Percentiles rank a stretch among this genome's conserved stretches.
Evolutionary conservation across 352 stramenopile genomes (phyloP).

Genomic region (Plasmopara muralis): DNA sequence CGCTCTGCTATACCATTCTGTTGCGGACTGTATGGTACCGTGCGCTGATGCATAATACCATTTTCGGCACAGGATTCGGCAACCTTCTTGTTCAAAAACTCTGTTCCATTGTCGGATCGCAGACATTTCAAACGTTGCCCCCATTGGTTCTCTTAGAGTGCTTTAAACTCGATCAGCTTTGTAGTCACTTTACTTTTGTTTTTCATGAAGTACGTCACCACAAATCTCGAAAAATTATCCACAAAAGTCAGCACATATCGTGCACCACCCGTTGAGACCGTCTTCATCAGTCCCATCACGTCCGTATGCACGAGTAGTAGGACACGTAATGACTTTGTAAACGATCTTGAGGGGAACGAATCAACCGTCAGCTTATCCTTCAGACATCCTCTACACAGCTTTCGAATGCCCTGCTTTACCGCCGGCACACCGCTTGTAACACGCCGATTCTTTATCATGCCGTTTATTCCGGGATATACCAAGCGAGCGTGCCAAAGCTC

Average conservation of each 20-base stretch:
- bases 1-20: no score
- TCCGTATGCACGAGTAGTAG: neutral
- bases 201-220: neutral
- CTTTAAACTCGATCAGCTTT: neutral
- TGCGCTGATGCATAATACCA: neutral
- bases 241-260: constrained; percentile 1
- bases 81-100: neutral
- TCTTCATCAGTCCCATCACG: neutral
- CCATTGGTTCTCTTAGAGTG: neutral
- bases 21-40: neutral
- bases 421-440: neutral
- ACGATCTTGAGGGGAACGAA: neutral
- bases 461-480: neutral
- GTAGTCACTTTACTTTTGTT: no score
- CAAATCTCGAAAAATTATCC: no score
- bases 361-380: constrained; percentile 1
- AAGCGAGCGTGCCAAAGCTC: constrained; percentile 1
- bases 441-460: neutral
- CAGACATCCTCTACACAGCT: neutral
- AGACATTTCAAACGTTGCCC: neutral
- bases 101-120: neutral
- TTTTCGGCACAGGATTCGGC: neutral
- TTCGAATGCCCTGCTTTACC: neutral
- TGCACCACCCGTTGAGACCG: neutral
- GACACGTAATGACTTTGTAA: neutral